Conservation (phyloP, 106 monocot genomes). For the Narthecium ossifragum region DNA sequence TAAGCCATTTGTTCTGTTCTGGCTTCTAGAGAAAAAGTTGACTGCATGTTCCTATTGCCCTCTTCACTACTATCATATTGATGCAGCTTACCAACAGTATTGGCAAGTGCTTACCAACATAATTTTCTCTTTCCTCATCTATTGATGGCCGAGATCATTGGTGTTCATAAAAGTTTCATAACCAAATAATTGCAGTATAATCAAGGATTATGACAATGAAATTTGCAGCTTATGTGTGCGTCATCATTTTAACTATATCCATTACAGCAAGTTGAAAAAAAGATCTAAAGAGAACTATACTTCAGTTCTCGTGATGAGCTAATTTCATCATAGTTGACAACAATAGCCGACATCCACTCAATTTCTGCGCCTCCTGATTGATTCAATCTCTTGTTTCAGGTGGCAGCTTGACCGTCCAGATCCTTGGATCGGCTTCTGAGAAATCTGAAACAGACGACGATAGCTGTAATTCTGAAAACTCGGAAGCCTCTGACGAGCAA, state of each 20-base stretch:
- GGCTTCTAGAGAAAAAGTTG: not conserved
- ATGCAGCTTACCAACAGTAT: too few species aligned
- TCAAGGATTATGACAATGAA: too few species aligned
- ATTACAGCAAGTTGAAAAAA: not conserved
- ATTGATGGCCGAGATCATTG: too few species aligned
- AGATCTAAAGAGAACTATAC: too few species aligned
- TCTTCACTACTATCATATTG: too few species aligned
- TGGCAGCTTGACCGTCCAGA: conserved; percentile 18
- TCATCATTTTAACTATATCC: not conserved
- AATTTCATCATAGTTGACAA: not conserved
- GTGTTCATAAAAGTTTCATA: too few species aligned
- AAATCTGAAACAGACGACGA: conserved; percentile 2
- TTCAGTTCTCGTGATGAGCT: not conserved
- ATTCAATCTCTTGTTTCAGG: not conserved
- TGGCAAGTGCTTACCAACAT: too few species aligned
- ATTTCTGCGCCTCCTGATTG: too few species aligned
- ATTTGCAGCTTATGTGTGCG: not conserved
- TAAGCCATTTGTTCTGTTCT: not conserved
- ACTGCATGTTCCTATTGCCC: not conserved
- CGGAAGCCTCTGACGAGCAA: not conserved
- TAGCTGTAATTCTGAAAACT: not conserved
- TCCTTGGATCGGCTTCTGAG: conserved; percentile 2
- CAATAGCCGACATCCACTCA: too few species aligned
- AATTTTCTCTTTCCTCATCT: too few species aligned
- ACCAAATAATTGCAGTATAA: too few species aligned